Evolutionary conservation across 768 basidiomycete genomes (phyloP), one percentile per base, ranked within the genome.

Genomic region (Sarcodon sp.): DNA sequence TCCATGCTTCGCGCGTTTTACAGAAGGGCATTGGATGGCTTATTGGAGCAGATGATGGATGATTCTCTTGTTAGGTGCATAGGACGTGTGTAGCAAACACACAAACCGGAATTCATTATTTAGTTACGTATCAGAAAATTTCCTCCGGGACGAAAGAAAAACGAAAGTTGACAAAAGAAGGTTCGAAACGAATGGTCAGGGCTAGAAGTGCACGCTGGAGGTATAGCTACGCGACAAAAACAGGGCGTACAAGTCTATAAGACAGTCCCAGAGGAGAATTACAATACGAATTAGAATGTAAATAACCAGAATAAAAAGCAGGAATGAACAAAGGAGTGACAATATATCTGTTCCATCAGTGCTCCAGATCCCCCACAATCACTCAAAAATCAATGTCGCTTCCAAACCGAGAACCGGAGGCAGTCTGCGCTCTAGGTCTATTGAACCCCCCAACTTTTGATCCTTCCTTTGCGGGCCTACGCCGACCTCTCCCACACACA

Each of bases 11-110:
- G 44, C 73, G 82, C 33, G 88, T 80, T 3, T 63, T 98, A 37
- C 86, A 88, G 35, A 83, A 84, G 57, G 94, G 94, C 7, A 88
- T 98, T 46, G 93, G 93, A 31, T 98, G 94, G 94, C 70, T 98
- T 31, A 80, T 98, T 49, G 94, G 94, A 37, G 86, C 80, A 10
- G 91, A 92, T 51, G 83, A 80, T 16, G 60, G 60, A 46, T 51
- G 45, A 15, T 38, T 32, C 43, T 27, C 4, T 35, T 32, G 39
- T 21, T 18, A 45, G 15, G 11, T 7, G 6, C n/a, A 18, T 48
- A 36, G 31, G 21, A 46, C 49, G 39, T 46, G 58, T 39, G 6
- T n/a, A 13, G 57, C 50, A 48, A 35, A 54, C 56, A 46, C 52
- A 16, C 43, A 21, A 36, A 49, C 13, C 47, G 44, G 38, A 51